These are phyloP conservation scores for Centaurea solstitialis DNA, from an alignment of 129 eudicot genomes.

Conservation along the genomic window DNA sequence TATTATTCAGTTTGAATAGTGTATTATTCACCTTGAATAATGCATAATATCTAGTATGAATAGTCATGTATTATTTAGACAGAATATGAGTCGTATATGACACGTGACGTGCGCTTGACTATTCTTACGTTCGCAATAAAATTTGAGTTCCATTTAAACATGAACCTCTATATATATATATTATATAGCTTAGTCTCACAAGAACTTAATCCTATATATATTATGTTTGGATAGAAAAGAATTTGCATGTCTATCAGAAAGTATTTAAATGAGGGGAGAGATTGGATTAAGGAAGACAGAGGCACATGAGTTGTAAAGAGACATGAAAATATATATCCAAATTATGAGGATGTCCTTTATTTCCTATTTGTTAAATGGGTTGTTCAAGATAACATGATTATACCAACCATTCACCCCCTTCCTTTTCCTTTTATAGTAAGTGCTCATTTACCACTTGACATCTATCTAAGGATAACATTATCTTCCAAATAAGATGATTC, in stretches of 20 bases:
- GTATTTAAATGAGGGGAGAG: conserved; percentile 10
- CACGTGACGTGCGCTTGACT: too few species aligned
- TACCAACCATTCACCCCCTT: conserved; percentile 15
- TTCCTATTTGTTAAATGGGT: conserved; percentile 9
- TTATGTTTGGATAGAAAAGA: neutral
- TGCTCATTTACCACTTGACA: neutral
- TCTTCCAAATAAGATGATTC: too few species aligned
- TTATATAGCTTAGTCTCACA: too few species aligned
- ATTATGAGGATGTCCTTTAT: conserved; percentile 6
- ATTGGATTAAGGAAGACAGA: conserved; percentile 26
- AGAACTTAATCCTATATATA: too few species aligned
- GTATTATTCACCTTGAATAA: too few species aligned
- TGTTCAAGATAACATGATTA: conserved; percentile 25
- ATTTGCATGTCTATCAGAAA: neutral
- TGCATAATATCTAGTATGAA: too few species aligned
- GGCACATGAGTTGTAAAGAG: conserved; percentile 31
- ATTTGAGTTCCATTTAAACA: too few species aligned
- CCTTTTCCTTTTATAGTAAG: conserved; percentile 7
- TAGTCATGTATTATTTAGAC: too few species aligned
- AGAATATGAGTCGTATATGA: too few species aligned
- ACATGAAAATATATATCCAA: conserved; percentile 9
- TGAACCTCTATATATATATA: too few species aligned
- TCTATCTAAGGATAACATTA: neutral
- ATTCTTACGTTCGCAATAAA: too few species aligned
- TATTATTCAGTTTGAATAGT: too few species aligned